Evolutionary conservation across 345 rosid species (phyloP).

Genomic region (Brassica juncea): DNA sequence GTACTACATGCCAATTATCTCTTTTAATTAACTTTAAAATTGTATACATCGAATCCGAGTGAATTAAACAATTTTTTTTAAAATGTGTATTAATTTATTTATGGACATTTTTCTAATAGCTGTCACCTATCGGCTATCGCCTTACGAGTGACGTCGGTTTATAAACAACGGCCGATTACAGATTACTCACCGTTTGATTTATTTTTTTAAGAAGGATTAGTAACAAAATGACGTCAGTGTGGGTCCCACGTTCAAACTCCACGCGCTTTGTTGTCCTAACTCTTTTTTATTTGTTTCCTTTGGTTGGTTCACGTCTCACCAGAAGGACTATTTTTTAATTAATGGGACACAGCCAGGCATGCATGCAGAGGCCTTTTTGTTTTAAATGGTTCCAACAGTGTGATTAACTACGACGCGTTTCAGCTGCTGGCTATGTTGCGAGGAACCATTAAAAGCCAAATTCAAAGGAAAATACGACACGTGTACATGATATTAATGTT

Average conservation of each 20-base stretch:
- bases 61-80: neutral
- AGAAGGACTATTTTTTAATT: neutral
- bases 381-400: conserved; percentile 22
- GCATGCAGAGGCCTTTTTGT: conserved; percentile 7
- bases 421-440: conserved; percentile 21
- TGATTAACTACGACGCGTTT: conserved; percentile 35
- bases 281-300: neutral
- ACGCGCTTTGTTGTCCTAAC: conserved; percentile 32
- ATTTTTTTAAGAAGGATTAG: neutral
- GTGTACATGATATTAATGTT: conserved; percentile 1
- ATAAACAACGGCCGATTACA: conserved; percentile 17
- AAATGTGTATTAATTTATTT: neutral
- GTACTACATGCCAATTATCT: too few species aligned
- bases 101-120: neutral
- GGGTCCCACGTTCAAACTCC: conserved; percentile 26
- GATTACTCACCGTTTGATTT: conserved; percentile 8
- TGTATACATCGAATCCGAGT: neutral
- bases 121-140: conserved; percentile 19
- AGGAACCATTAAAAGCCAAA: conserved; percentile 1
- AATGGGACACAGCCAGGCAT: neutral
- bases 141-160: conserved; percentile 26
- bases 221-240: conserved; percentile 5
- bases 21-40: neutral
- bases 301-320: neutral
- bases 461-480: conserved; percentile 13